phyloP scores from a whole-genome alignment of 2,329 filamentous ascomycete genomes.

The Trichoderma gracile region DNA sequence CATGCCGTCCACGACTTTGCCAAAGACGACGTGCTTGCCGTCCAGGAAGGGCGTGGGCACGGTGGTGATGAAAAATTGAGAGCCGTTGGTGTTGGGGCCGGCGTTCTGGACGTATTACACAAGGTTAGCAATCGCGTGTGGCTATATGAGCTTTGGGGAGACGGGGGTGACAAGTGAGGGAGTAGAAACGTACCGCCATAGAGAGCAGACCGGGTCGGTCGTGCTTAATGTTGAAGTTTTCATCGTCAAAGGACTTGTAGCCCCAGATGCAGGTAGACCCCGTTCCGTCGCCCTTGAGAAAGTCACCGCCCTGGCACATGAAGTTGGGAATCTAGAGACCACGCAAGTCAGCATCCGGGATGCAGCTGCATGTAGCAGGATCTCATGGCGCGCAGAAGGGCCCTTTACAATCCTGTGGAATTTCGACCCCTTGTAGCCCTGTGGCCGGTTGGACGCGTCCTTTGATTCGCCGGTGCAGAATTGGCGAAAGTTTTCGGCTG shows the following conservation, averaged over 20 bases:
- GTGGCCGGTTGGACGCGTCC: slow-evolving; percentile 71
- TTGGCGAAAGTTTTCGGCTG: slow-evolving; percentile 94
- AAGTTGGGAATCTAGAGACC: slow-evolving; percentile 78
- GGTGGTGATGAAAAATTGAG: slow-evolving; percentile 96
- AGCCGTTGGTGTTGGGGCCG: slow-evolving; percentile 89
- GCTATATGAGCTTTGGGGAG: not conserved
- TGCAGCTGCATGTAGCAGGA: too few species aligned
- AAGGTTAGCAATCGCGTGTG: not conserved
- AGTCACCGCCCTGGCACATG: slow-evolving; percentile 98
- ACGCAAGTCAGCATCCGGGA: not conserved
- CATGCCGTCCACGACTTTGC: slow-evolving; percentile 84
- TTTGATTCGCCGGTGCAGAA: slow-evolving; percentile 95
- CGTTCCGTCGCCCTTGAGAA: slow-evolving; percentile 88
- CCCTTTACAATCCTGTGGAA: slow-evolving; percentile 92
- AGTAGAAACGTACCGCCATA: slow-evolving; percentile 73
- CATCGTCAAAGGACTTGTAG: slow-evolving; percentile 79
- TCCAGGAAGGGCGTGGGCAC: slow-evolving; percentile 84
- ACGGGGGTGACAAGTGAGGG: not conserved
- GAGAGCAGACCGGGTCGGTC: slow-evolving; percentile 77
- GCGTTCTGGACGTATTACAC: slow-evolving; percentile 64
- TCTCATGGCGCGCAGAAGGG: too few species aligned
- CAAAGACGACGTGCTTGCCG: slow-evolving; percentile 93
- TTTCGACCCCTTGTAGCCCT: slow-evolving; percentile 92
- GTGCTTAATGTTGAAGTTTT: slow-evolving; percentile 83
- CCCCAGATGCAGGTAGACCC: slow-evolving; percentile 89